phyloP scores from a whole-genome alignment of 192 early-diverging fungal species.

The Linnemannia exigua region DNA sequence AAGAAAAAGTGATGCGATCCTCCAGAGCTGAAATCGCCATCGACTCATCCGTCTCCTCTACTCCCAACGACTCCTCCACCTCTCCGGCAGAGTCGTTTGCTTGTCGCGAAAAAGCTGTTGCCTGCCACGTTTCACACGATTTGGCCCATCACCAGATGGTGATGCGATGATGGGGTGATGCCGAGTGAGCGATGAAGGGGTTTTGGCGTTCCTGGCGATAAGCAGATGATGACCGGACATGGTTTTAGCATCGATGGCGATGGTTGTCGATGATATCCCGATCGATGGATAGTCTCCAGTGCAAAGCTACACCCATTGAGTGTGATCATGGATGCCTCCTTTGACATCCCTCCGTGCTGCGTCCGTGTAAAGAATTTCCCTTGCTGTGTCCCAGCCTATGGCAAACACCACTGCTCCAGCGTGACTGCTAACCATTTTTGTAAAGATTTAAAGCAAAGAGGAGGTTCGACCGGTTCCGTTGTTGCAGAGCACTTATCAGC shows the following conservation, averaged over 20 bases:
- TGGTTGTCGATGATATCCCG: not conserved
- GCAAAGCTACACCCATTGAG: not conserved
- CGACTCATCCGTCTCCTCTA: not conserved
- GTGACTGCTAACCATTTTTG: conserved; percentile 54
- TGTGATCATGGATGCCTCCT: not conserved
- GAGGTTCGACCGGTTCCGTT: conserved; percentile 16
- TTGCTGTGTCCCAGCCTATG: not conserved
- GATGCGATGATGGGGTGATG: not conserved
- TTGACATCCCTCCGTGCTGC: not conserved
- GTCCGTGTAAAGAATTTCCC: not conserved
- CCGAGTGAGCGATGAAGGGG: not conserved
- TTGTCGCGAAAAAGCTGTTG: not conserved
- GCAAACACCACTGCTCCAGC: not conserved
- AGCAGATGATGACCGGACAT: not conserved
- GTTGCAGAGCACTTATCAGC: not conserved
- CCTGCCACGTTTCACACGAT: not conserved
- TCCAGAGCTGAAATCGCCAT: not conserved
- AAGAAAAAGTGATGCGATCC: not conserved
- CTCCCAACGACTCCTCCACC: not conserved
- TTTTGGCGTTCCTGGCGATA: not conserved
- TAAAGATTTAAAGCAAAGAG: conserved; percentile 56
- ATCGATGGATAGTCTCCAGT: conserved; percentile 2
- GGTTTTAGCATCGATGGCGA: not conserved
- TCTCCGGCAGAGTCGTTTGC: not conserved
- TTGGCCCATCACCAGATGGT: not conserved